phyloP scores from a whole-genome alignment of 2,329 filamentous ascomycete genomes.

The Aciculosporium take region DNA sequence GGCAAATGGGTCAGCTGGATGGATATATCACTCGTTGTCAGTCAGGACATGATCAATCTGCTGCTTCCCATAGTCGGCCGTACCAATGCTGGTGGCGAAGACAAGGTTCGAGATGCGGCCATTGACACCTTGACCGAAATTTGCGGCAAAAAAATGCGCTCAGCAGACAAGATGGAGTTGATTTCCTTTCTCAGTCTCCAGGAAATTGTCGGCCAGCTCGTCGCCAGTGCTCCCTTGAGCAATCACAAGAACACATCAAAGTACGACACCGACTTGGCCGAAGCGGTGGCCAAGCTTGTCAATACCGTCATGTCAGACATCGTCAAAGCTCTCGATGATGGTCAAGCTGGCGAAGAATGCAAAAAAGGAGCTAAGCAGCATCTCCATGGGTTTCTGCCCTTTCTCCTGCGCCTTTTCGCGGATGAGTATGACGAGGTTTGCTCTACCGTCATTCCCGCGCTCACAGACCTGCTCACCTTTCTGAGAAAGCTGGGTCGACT shows the following conservation, averaged over 20 bases:
- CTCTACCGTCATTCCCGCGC: slow-evolving; percentile 82
- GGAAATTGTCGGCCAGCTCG: slow-evolving; percentile 72
- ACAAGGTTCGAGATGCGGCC: slow-evolving; percentile 76
- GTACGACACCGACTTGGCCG: slow-evolving; percentile 91
- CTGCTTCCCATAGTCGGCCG: slow-evolving; percentile 81
- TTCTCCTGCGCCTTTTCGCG: slow-evolving; percentile 84
- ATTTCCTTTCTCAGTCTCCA: slow-evolving; percentile 81
- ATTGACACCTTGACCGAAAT: slow-evolving; percentile 94
- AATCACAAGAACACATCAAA: slow-evolving; percentile 67
- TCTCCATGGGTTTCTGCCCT: slow-evolving; percentile 70
- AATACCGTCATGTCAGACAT: slow-evolving; percentile 82
- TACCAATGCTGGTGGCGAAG: slow-evolving; percentile 47
- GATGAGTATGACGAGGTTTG: slow-evolving; percentile 98
- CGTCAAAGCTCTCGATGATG: slow-evolving; percentile 68
- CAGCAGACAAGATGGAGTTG: slow-evolving; percentile 84
- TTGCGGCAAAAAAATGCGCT: slow-evolving; percentile 94
- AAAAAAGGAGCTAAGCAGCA: slow-evolving; percentile 66
- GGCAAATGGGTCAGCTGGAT: slow-evolving; percentile 99
- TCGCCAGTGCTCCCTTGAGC: slow-evolving; percentile 66
- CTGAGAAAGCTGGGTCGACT: slow-evolving; percentile 66
- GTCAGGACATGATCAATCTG: slow-evolving; percentile 70
- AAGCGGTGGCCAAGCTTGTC: slow-evolving; percentile 87
- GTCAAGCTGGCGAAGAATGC: slow-evolving; percentile 44
- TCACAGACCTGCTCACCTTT: slow-evolving; percentile 85
- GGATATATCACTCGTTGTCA: slow-evolving; percentile 86